phyloP scores from a whole-genome alignment of 768 basidiomycete species.

The Leccinum obscurum region DNA sequence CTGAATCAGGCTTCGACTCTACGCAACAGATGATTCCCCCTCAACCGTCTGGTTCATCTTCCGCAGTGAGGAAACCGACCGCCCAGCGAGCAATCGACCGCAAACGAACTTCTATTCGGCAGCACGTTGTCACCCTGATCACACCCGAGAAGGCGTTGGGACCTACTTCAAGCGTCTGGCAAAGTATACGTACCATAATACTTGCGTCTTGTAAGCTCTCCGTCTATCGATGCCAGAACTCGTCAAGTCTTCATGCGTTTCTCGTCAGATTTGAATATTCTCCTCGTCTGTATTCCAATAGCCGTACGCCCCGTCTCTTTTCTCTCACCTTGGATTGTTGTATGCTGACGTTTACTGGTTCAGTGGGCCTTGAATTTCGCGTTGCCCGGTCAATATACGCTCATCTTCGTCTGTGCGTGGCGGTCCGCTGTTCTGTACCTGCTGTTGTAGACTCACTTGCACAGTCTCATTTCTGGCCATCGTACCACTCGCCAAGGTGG shows the following conservation, averaged over 20 bases:
- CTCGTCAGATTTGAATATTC: slow-evolving; percentile 61
- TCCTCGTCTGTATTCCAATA: slow-evolving; percentile 70
- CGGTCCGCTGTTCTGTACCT: background rate
- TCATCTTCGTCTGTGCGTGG: slow-evolving; percentile 72
- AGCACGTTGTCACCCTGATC: slow-evolving; percentile 33
- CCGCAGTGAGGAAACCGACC: slow-evolving; percentile 14
- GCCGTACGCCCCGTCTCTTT: slow-evolving; percentile 43
- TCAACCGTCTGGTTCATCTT: slow-evolving; percentile 10
- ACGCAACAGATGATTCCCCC: slow-evolving; percentile 7
- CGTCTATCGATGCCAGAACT: background rate
- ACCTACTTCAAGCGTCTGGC: slow-evolving; percentile 42
- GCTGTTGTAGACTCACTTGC: background rate
- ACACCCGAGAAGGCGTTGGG: slow-evolving; percentile 40
- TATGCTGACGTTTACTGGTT: slow-evolving; percentile 2
- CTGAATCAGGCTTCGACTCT: slow-evolving; percentile 6
- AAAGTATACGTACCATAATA: slow-evolving; percentile 55
- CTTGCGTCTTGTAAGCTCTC: slow-evolving; percentile 54
- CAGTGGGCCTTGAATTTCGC: slow-evolving; percentile 78
- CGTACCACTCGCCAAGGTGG: slow-evolving; percentile 79
- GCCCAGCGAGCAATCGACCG: slow-evolving; percentile 5
- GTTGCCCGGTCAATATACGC: slow-evolving; percentile 49
- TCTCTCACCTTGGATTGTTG: background rate
- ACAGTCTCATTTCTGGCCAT: slow-evolving; percentile 80
- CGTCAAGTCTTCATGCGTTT: slow-evolving; percentile 2
- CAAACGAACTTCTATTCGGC: slow-evolving; percentile 13